phyloP scores from a whole-genome alignment of 441 rosid species.

The Erodium moschatum region DNA sequence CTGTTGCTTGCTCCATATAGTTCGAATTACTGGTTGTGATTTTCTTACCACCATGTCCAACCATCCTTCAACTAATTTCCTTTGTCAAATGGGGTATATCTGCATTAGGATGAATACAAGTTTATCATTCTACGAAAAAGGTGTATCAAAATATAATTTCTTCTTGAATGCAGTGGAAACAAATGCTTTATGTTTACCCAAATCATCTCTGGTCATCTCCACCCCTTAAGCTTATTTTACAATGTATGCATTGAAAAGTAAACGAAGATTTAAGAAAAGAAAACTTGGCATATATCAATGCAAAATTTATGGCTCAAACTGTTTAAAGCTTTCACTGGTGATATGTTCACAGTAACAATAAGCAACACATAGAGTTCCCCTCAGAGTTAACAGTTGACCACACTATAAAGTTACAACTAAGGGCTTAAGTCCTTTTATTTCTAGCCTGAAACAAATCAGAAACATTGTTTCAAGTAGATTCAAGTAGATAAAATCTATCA shows the following conservation, averaged over 20 bases:
- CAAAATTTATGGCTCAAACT: background rate
- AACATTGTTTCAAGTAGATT: background rate
- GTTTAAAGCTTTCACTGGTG: background rate
- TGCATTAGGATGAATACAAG: background rate
- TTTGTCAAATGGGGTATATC: background rate
- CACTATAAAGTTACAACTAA: background rate
- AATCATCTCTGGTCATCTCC: background rate
- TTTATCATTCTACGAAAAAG: background rate
- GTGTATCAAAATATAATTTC: background rate
- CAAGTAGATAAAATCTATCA: background rate
- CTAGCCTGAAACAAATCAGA: background rate
- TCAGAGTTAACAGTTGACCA: background rate
- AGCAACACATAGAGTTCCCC: background rate
- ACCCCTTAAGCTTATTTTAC: background rate
- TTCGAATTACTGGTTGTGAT: background rate
- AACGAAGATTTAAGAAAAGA: background rate
- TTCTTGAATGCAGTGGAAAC: background rate
- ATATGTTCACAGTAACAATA: background rate
- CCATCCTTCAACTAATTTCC: conserved; percentile 18
- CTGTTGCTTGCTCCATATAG: conserved; percentile 10
- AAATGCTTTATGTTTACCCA: background rate
- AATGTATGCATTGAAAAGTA: background rate
- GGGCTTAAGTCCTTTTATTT: background rate
- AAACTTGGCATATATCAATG: background rate
- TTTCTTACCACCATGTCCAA: conserved; percentile 10